Evolutionary conservation across 164 flowering plant genomes (phyloP), one percentile per base, ranked within the genome.

Genomic region (Liquidambar formosana): DNA sequence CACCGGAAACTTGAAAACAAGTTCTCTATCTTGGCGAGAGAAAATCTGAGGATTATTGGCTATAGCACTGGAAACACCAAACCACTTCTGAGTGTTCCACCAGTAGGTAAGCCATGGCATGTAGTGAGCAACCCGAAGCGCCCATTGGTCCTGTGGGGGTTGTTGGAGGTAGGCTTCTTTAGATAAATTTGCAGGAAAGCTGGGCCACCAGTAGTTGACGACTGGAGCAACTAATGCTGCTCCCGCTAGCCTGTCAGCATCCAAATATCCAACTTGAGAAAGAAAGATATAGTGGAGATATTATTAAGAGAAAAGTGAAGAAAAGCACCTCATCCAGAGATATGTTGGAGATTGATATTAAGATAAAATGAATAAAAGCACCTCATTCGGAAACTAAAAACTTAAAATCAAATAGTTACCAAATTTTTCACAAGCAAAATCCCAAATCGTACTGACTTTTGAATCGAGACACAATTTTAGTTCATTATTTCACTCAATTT

Each of bases 191-290:
- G 78, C 65, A 45, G 90, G 90, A 26, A 86, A 74, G 12, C 78
- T 63, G 46, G 84, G 75, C 90, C 90, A 86, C 88, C 88, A 86
- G 64, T 79, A 84, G 78, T 86, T 86, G 41, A 83, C 54, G 14
- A 78, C 85, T 0, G 88, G 90, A 45, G 81, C 76, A 14, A 84
- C 4, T 25, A 86, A 60, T 45, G 84, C 47, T 26, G 84, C 90
- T 61, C 90, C 90, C n/a, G 86, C 86, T 44, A 86, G 64, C 78
- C 88, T 84, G 80, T 25, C 56, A 47, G 28, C 23, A 68, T 58
- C 9, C 25, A 60, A 48, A 65, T 27, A 21, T 54, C 11, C 58
- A 22, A 18, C 26, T 44, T 25, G 63, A 59, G 45, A 59, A 59
- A n/a, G n/a, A n/a, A n/a, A 28, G 63, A 59, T 3, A 27, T 25